phyloP scores from a whole-genome alignment of 2,329 filamentous ascomycete species.

The Cryoendolithus antarcticus region DNA sequence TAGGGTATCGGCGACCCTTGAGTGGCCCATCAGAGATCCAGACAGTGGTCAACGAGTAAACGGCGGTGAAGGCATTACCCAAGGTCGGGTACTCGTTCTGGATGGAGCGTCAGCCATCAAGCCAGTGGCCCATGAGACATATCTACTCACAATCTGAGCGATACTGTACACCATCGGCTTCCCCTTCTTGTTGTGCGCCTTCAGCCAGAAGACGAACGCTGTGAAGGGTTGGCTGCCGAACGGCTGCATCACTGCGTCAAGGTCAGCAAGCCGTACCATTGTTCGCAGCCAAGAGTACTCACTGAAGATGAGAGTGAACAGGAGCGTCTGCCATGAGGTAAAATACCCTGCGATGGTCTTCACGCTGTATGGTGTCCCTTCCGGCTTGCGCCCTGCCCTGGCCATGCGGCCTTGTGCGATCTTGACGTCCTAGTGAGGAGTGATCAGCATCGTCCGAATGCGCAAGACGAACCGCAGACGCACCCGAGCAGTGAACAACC shows the following conservation, averaged over 20 bases:
- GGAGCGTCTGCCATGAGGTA: background rate
- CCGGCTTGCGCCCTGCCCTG: background rate
- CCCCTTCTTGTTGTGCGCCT: background rate
- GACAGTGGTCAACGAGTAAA: slow-evolving; percentile 50
- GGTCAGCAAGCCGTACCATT: slow-evolving; percentile 23
- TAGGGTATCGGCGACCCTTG: slow-evolving; percentile 48
- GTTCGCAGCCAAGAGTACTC: too few species aligned
- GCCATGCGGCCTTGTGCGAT: too few species aligned
- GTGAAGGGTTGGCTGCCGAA: slow-evolving; percentile 44
- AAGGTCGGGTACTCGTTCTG: slow-evolving; percentile 39
- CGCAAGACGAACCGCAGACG: too few species aligned
- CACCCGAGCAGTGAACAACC: background rate
- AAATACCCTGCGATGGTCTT: slow-evolving; percentile 32
- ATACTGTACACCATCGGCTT: background rate
- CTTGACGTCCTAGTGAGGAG: too few species aligned
- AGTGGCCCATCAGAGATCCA: slow-evolving; percentile 54
- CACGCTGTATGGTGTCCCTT: background rate
- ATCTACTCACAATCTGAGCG: background rate
- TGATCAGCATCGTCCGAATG: too few species aligned
- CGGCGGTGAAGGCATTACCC: slow-evolving; percentile 40
- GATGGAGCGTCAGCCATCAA: too few species aligned
- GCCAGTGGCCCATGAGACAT: too few species aligned
- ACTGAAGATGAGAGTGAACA: too few species aligned
- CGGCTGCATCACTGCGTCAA: slow-evolving; percentile 49
- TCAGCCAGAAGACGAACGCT: slow-evolving; percentile 14